A percentile compares a stretch with the other conserved stretches of the same genome.
phyloP scores from a whole-genome alignment of 1,139 yeast species.

The Kluyveromyces marxianus region DNA sequence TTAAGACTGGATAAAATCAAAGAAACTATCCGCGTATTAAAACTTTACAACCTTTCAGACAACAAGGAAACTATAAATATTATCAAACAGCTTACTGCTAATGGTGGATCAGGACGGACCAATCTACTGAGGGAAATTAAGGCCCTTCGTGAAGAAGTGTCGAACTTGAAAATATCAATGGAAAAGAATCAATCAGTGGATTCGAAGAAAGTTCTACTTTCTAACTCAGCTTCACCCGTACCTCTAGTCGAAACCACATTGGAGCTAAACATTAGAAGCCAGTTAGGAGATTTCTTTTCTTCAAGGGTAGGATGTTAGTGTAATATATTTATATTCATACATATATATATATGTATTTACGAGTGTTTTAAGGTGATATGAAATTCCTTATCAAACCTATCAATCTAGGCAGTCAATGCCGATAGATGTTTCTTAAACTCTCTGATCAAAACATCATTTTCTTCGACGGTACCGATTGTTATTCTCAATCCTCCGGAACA shows the following conservation, averaged over 20 bases:
- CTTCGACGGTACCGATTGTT: slow-evolving; percentile 76
- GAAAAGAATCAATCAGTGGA: neutral
- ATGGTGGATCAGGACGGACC: slow-evolving; percentile 11
- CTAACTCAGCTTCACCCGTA: neutral
- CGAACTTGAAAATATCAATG: slow-evolving; percentile 6
- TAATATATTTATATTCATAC: neutral
- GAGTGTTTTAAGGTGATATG: neutral
- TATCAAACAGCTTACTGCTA: slow-evolving; percentile 11
- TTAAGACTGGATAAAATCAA: slow-evolving; percentile 9
- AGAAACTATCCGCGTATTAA: slow-evolving; percentile 15
- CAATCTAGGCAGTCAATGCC: slow-evolving; percentile 16
- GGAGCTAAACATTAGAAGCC: slow-evolving; percentile 20
- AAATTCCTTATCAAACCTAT: slow-evolving; percentile 1
- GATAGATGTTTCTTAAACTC: slow-evolving; percentile 40
- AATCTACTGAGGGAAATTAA: slow-evolving; percentile 16
- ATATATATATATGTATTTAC: neutral
- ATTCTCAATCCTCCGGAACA: slow-evolving; percentile 83
- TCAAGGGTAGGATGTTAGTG: neutral
- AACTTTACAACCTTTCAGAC: slow-evolving; percentile 15
- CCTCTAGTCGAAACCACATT: slow-evolving; percentile 23
- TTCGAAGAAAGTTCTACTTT: neutral
- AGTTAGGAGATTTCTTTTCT: slow-evolving; percentile 23
- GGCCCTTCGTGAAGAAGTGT: slow-evolving; percentile 15
- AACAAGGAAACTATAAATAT: slow-evolving; percentile 13
- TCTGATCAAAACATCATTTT: slow-evolving; percentile 51